Evolutionary conservation across 2,329 filamentous ascomycete species (phyloP).

Genomic region (Botrytis sinoallii): DNA sequence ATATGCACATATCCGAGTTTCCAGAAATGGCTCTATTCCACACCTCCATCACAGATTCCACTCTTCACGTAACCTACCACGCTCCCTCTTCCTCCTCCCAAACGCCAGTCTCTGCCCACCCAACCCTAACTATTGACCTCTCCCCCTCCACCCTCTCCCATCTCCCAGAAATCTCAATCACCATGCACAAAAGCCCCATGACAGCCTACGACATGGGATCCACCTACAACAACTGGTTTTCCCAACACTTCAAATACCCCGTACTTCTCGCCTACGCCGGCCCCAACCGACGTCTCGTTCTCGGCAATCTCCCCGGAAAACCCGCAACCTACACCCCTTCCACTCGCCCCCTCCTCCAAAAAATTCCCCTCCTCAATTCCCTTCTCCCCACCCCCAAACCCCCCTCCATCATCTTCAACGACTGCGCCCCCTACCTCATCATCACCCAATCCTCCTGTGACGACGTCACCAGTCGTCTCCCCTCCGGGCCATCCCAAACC

Average conservation of each 20-base stretch:
- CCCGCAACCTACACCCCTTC: slow-evolving; percentile 23
- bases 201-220: slow-evolving; percentile 61
- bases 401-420: slow-evolving; percentile 60
- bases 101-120: slow-evolving; percentile 16
- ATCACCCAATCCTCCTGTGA: slow-evolving; percentile 67
- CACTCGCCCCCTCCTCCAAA: slow-evolving; percentile 23
- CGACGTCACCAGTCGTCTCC: slow-evolving; percentile 58
- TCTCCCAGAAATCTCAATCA: slow-evolving; percentile 50
- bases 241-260: slow-evolving; percentile 59
- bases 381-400: slow-evolving; percentile 23
- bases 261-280: slow-evolving; percentile 65
- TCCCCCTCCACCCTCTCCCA: slow-evolving; percentile 45
- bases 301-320: slow-evolving; percentile 46
- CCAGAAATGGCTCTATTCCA: slow-evolving; percentile 63
- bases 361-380: slow-evolving; percentile 26
- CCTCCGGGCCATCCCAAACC: slow-evolving; percentile 34
- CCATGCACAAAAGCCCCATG: slow-evolving; percentile 58
- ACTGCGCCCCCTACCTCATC: slow-evolving; percentile 73
- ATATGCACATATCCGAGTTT: slow-evolving; percentile 58
- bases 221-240: slow-evolving; percentile 64
- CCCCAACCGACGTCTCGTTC: slow-evolving; percentile 53
- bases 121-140: slow-evolving; percentile 54
- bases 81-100: slow-evolving; percentile 25
- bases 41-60: slow-evolving; percentile 48
- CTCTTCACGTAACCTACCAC: slow-evolving; percentile 45